Base-by-base conservation (phyloP, 371 early-diverging fungal species). In the Mortierella sp. region DNA sequence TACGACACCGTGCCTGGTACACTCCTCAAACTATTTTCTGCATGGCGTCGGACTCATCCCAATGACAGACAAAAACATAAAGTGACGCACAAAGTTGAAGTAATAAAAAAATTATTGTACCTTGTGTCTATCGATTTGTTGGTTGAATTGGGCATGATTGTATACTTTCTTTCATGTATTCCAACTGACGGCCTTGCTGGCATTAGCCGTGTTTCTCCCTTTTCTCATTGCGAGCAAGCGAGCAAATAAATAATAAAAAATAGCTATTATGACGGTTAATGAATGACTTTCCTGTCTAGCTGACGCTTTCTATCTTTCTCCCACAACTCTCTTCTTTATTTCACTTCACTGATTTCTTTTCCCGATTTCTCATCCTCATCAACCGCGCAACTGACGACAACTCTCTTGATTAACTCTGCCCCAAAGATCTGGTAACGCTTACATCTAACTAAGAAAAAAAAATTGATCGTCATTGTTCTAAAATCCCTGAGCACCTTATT, bases 121-220 rank as follows among this genome's bases (percentile, higher is more conserved):
- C n/a, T n/a, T n/a, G n/a, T n/a, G n/a, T n/a, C n/a, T n/a, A n/a
- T n/a, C n/a, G n/a, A n/a, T n/a, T n/a, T 61, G 45, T 45, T 61
- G 17, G 61, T 40, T 61, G 61, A 61, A 34, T 61, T 61, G 47
- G 53, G 53, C 53, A 53, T 53, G 53, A 26, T 53, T 53, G 53
- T 53, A 53, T 61, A 59, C 60, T 26, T 40, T 59, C 60, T 40
- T 59, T n/a, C 7, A 59, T 47, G 62, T 47, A 62, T 47, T 47
- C 47, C 19, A 49, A 49, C 51, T 3, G 26, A 49, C 13, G 23
- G 23, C 9, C 3, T 7, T 35, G 6, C 2, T 42, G 12, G 43
- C 45, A 61, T 43, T 28, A 28, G 61, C 43, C 42, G 45, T 61
- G 61, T 61, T 43, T 61, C 61, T 51, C 51, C 47, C n/a, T 23